A percentile compares a stretch with the other conserved stretches of the same genome.
These are phyloP conservation scores for Phytopythium cucurbitacearum DNA, from an alignment of 352 stramenopile genomes.

Conservation along the genomic window DNA sequence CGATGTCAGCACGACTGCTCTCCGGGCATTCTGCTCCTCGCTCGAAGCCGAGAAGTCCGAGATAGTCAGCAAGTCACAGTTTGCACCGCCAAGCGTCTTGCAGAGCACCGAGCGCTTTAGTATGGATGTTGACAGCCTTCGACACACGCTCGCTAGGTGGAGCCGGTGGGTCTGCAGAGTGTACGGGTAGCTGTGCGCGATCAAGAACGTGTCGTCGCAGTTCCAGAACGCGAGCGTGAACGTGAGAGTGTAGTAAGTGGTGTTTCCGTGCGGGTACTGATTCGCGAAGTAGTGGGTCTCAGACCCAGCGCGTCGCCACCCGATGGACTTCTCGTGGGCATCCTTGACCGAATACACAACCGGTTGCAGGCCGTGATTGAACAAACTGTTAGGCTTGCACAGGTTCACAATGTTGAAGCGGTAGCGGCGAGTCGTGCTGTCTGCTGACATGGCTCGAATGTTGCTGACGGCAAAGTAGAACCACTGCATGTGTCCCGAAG, in stretches of 20 bases:
- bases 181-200: constrained; percentile 93
- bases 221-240: constrained; percentile 86
- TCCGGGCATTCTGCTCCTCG: constrained; percentile 28
- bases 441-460: constrained; percentile 11
- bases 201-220: constrained; percentile 75
- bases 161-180: constrained; percentile 78
- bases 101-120: constrained; percentile 52
- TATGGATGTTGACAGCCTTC: constrained; percentile 9
- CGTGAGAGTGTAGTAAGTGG: constrained; percentile 79
- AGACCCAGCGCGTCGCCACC: constrained; percentile 71
- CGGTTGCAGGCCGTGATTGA: constrained; percentile 88
- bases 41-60: constrained; percentile 35
- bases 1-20: constrained; percentile 76
- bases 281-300: constrained; percentile 89
- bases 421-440: constrained; percentile 27
- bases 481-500: constrained; percentile 86
- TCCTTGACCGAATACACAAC: constrained; percentile 85
- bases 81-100: constrained; percentile 45
- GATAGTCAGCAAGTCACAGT: constrained; percentile 78
- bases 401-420: constrained; percentile 93
- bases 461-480: constrained; percentile 94
- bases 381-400: constrained; percentile 90
- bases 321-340: constrained; percentile 36
- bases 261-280: constrained; percentile 26
- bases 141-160: constrained; percentile 46